Percentiles rank a stretch among this genome's conserved stretches.
Evolutionary conservation across 345 rosid species (phyloP).

Genomic region (Fremontodendron californicum): DNA sequence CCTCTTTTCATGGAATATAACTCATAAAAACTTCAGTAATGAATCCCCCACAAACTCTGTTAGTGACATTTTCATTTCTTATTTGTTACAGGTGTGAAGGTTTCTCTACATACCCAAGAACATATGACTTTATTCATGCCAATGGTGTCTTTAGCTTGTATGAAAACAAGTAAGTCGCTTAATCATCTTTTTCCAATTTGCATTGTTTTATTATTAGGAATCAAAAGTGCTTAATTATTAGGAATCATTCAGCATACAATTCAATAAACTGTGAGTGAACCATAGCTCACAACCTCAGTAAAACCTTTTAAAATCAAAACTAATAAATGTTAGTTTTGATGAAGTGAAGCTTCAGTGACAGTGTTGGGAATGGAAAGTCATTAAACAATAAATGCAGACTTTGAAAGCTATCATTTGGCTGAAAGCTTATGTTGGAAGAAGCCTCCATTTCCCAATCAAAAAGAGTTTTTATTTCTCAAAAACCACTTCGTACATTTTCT

Average conservation of each 20-base stretch:
- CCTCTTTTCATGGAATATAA: background rate
- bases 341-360: background rate
- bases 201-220: background rate
- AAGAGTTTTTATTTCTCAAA: background rate
- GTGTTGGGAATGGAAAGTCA: background rate
- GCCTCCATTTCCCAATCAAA: background rate
- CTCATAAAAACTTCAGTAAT: background rate
- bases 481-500: background rate
- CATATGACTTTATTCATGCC: slow-evolving; percentile 88
- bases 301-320: background rate
- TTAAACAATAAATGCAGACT: background rate
- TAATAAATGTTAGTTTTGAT: background rate
- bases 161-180: slow-evolving; percentile 48
- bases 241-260: background rate
- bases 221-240: background rate
- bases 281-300: background rate
- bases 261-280: background rate
- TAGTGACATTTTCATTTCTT: slow-evolving; percentile 9
- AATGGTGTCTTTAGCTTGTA: slow-evolving; percentile 73
- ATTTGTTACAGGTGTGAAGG: slow-evolving; percentile 84
- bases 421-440: background rate
- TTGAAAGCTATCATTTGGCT: background rate
- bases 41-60: background rate
- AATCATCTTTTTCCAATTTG: background rate
- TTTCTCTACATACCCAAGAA: slow-evolving; percentile 94